Base-by-base conservation (phyloP, 2,329 filamentous ascomycete species). In the Cordyceps farinosa region DNA sequence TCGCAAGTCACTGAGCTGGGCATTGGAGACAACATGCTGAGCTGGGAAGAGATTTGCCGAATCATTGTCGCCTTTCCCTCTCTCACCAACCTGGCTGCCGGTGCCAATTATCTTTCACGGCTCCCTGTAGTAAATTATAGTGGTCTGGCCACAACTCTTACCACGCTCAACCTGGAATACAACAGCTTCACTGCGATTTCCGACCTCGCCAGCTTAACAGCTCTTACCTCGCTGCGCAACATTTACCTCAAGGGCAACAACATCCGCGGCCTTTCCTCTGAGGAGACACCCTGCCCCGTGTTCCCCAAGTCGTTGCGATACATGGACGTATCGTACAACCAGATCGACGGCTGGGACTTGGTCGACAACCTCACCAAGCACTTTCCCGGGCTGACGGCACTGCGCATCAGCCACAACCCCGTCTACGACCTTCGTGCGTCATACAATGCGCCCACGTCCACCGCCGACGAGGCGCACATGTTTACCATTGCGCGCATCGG, bases 391-490 rank as follows among this genome's bases (percentile, higher is more conserved):
- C 80, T 98, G 7, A 82, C 79, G 13, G 87, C 87, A 40, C 84
- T 99, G 45, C 90, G 93, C 17, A 86, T 97, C 65, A 87, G 91
- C 5, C 88, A 92, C 72, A 98, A 98, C 68, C 93, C 94, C 5
- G 82, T 98, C 29, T 96, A 91, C 75, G 80, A 88, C 61, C 77
- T 81, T 66, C 79, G 74, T 32, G 77, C 77, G 67, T 13, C 60
- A n/a, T 72, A 69, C 55, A 80, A 70, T n/a, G 72, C 77, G 60
- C 78, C 77, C 61, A 75, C 78, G 30, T 76, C 82, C 32, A 84
- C 82, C 6, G 82, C 88, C 1, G 91, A 96, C 61, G 91, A 96
- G 70, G 89, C 90, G 1, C 94, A 92, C 77, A 96, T 97, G 90
- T 83, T 97, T 54, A 91, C 91, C 1, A 80, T 96, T 32, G 91